Conservation (phyloP, 805 yeast genomes). For the Yarrowia alimentaria region DNA sequence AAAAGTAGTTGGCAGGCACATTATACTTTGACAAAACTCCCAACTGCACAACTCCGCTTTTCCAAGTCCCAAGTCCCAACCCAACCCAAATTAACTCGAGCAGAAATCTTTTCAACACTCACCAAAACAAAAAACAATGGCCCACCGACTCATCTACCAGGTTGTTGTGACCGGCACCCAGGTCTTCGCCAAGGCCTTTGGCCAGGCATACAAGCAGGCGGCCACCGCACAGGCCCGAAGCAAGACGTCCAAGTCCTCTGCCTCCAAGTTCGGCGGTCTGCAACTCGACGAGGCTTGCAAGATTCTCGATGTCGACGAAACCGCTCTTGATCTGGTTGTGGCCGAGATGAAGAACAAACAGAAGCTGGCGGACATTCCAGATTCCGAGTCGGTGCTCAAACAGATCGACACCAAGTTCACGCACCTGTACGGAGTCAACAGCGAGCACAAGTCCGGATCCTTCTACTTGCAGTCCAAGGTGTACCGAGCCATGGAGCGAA, state of each 20-base stretch:
- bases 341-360: conserved; percentile 20
- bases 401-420: conserved; percentile 66
- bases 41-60: no score
- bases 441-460: conserved; percentile 94
- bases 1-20: no score
- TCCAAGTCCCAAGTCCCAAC: no score
- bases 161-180: conserved; percentile 92
- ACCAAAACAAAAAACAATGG: conserved; percentile 45
- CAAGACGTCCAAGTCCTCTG: conserved; percentile 48
- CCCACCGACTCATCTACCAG: conserved; percentile 86
- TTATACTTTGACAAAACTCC: no score
- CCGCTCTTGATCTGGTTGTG: conserved; percentile 39
- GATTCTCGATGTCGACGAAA: conserved; percentile 74
- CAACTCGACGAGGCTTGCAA: conserved; percentile 87
- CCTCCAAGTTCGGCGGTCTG: conserved; percentile 64
- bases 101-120: conserved; percentile 20
- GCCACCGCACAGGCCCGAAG: conserved; percentile 81
- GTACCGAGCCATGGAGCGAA: conserved; percentile 88
- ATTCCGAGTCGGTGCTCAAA: conserved; percentile 42
- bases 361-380: conserved; percentile 24
- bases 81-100: conserved; percentile 4
- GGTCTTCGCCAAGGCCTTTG: conserved; percentile 92
- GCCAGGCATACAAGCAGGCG: conserved; percentile 97
- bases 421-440: conserved; percentile 81
- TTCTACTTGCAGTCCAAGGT: conserved; percentile 92